A percentile compares a stretch with the other conserved stretches of the same genome.
These are phyloP conservation scores for Amyloporia xantha DNA, from an alignment of 768 basidiomycete species.

Conservation along the genomic window DNA sequence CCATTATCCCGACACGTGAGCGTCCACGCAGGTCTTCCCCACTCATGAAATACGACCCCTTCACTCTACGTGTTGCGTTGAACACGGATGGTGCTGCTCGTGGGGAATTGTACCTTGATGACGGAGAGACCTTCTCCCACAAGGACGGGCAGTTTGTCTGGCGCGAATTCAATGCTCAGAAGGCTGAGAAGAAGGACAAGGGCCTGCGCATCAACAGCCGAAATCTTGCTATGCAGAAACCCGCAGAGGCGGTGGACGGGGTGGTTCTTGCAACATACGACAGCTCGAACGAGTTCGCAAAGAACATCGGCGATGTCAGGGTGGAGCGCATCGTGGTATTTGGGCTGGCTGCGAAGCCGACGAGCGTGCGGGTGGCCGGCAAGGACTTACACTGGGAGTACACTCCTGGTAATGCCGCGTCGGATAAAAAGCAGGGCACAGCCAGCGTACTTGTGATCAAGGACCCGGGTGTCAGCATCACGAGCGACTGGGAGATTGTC, in stretches of 20 bases:
- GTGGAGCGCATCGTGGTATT: slow-evolving; percentile 80
- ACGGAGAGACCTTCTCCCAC: slow-evolving; percentile 80
- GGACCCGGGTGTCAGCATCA: slow-evolving; percentile 57
- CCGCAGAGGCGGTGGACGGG: slow-evolving; percentile 44
- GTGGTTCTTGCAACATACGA: slow-evolving; percentile 44
- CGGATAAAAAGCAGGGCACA: slow-evolving; percentile 52
- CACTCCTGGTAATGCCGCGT: slow-evolving; percentile 47
- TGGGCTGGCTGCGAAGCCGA: slow-evolving; percentile 61
- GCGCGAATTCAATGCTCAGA: slow-evolving; percentile 60
- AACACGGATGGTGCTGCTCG: slow-evolving; percentile 49
- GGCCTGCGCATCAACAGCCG: slow-evolving; percentile 41
- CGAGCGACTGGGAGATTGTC: slow-evolving; percentile 59
- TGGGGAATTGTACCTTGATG: slow-evolving; percentile 93
- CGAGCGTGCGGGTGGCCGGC: slow-evolving; percentile 47
- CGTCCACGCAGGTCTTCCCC: slow-evolving; percentile 80
- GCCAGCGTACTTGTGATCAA: slow-evolving; percentile 71
- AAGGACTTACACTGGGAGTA: slow-evolving; percentile 64
- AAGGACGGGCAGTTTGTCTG: slow-evolving; percentile 75
- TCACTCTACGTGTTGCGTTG: slow-evolving; percentile 83
- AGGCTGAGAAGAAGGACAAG: slow-evolving; percentile 35
- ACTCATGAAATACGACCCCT: slow-evolving; percentile 87
- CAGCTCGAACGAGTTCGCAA: slow-evolving; percentile 60
- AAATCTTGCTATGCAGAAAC: slow-evolving; percentile 44
- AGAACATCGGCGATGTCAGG: slow-evolving; percentile 57
- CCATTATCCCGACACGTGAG: slow-evolving; percentile 82